Evolutionary conservation across 352 stramenopile species (phyloP), one percentile per base, ranked within the genome.

Genomic region (Phytophthora crassamura): DNA sequence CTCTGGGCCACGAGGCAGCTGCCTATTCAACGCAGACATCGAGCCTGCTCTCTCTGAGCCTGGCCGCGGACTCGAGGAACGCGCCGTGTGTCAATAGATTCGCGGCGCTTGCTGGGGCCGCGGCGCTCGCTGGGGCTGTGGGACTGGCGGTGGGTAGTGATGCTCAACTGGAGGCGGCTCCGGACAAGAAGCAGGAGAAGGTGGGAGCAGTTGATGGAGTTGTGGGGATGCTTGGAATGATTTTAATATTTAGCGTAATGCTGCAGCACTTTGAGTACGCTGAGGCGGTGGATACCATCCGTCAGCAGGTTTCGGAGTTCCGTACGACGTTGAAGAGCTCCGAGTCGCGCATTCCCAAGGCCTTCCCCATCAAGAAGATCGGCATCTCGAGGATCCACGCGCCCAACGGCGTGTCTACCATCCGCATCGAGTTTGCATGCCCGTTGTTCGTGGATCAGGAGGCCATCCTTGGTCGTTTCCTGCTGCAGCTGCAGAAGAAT

Each of bases 351-450:
- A 78, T 93, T 20, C 86, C 86, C 2, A 91, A 93, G 64, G 78
- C 74, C 22, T 92, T 82, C 65, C 84, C 86, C 10, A 93, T 94
- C 43, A 85, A 89, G 49, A 94, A 93, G 63, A 92, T 94, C 47
- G 80, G 76, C 9, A 91, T 93, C 42, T 92, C 86, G n/a, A 83
- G 79, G 32, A 83, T 88, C 2, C 72, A 88, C 59, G 86, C 86
- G 14, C 86, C 86, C 2, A 94, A 94, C 63, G 84, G 84, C n/a
- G 83, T 92, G 32, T 82, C 84, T 12, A 94, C 86, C 32, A 91
- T 94, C 66, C 86, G 86, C 35, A 89, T 94, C 33, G 82, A 91
- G 69, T 94, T 94, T 66, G 71, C 85, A 5, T 93, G 84, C 12
- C 86, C 86, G 8, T 74, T 81, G 4, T 94, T 94, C 53, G 74